Evolutionary conservation across 2,329 filamentous ascomycete species (phyloP).

Genomic region (Emmonsiellopsis sp.): DNA sequence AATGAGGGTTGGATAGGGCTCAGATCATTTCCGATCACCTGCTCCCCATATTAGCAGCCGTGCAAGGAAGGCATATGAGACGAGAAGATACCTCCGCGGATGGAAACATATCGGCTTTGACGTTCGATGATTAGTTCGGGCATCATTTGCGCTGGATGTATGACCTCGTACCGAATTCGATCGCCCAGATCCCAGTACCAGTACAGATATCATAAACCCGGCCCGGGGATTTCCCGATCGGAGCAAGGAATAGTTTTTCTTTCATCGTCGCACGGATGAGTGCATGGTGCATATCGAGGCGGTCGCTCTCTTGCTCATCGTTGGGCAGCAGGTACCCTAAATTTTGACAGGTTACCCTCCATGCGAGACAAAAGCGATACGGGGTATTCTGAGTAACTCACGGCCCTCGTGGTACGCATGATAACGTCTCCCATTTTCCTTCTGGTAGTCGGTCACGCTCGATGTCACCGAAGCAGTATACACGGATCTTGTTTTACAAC

Average conservation of each 20-base stretch:
- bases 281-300: constrained; percentile 12
- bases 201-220: constrained; percentile 12
- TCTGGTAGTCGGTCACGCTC: constrained; percentile 3
- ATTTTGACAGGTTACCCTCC: neutral
- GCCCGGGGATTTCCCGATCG: constrained; percentile 7
- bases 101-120: constrained; percentile 16
- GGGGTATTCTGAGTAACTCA: neutral
- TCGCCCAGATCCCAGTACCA: constrained; percentile 20
- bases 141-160: neutral
- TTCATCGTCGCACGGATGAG: constrained; percentile 8
- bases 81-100: constrained; percentile 11
- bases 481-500: neutral
- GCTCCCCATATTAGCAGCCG: neutral
- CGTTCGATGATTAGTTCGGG: neutral
- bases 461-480: constrained; percentile 6
- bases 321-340: constrained; percentile 9
- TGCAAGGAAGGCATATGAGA: neutral
- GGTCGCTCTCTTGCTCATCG: constrained; percentile 11
- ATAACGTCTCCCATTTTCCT: constrained; percentile 1
- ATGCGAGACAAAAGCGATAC: neutral
- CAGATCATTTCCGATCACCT: constrained; percentile 18
- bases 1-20: constrained; percentile 10
- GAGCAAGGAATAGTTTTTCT: constrained; percentile 10
- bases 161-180: constrained; percentile 12
- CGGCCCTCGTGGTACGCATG: constrained; percentile 5